Base-by-base conservation (phyloP, 768 basidiomycete species). In the Daedaleopsis sinensis region DNA sequence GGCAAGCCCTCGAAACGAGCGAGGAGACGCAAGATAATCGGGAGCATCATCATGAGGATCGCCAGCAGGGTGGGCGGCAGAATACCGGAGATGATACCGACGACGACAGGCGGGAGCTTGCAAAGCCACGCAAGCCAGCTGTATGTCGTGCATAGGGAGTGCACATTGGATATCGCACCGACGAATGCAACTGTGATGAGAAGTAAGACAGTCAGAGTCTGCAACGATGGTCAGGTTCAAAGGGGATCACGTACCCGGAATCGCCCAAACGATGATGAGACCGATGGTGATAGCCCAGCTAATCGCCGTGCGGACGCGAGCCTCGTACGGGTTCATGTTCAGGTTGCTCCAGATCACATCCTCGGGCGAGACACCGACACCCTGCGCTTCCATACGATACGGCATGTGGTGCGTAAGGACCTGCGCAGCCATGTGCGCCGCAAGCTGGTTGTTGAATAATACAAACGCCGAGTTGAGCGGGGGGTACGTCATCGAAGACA, bases 291-390 rank as follows among this genome's bases (percentile, higher is more conserved):
- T 77, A 0, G 86, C 86, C 73, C 90, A 96, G 44, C 87, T 88
- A 50, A 92, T 76, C 13, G 70, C 67, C 16, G 39, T 63, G 16
- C 74, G 68, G 6, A 74, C 32, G 27, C 71, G 70, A 11, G 70
- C 71, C 60, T 96, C 93, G 67, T 97, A 98, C 0, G 94, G 90
- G 71, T 96, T 96, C 78, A 98, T 72, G 35, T 85, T 83, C 10
- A 99, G 79, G 72, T 97, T 98, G 4, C 82, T 76, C 96, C 96
- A 98, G 63, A 98, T 89, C 49, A 99, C 89, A 74, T 97, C 95
- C 32, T 83, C 80, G 0, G 96, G 95, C 0, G 89, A 82, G 55
- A 96, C 87, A 72, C 97, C 96, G 43, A 89, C 82, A 69, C 87
- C 90, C 53, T 86, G 85, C 27, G 79, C 78, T 11, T 81, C 80